Evolutionary conservation across 768 basidiomycete genomes (phyloP), one percentile per base, ranked within the genome.

Genomic region (Collybia mongolica): DNA sequence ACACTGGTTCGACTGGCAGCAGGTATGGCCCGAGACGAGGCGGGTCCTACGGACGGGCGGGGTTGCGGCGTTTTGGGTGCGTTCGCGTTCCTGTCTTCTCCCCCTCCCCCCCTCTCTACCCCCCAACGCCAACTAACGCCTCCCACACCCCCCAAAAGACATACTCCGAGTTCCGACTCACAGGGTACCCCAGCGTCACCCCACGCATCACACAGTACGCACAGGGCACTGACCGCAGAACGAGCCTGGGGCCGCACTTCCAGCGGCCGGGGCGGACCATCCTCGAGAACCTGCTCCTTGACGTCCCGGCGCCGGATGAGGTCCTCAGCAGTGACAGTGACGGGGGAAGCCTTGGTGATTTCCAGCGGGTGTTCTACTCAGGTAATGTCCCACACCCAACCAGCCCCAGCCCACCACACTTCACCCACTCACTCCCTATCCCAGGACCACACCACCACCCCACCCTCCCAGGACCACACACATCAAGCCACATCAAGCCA

Each of bases 1-100:
- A 2, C 90, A 93, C 60, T 91, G 90, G 89, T 93, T 92, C 59
- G 76, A 91, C 58, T 88, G 84, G 78, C 63, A 67, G 5, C 80
- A 77, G 56, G 72, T 86, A 6, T 93, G 89, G 88, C 79, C 76
- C 2, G 85, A 91, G 65, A 69, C 82, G 0, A 71, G 73, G 9
- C 72, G 86, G 2, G 75, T 87, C 6, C 66, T 92, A 37, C 72
- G 78, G 43, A 73, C 71, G 6, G 76, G 80, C 14, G 90, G 88
- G 2, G 84, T 80, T 1, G 81, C 81, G 9, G 88, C 87, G 4
- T 84, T 84, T 59, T 91, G 88, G 84, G 90, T 88, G 51, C 36
- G 76, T 65, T 7, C 14, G n/a, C n/a, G n/a, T 23, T 32, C 14
- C 14, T 9, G 3, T 32, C 11, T 7, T 26, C 24, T 26, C 7